These are phyloP conservation scores for Amauroascus niger DNA, from an alignment of 2,329 filamentous ascomycete genomes.

Conservation along the genomic window DNA sequence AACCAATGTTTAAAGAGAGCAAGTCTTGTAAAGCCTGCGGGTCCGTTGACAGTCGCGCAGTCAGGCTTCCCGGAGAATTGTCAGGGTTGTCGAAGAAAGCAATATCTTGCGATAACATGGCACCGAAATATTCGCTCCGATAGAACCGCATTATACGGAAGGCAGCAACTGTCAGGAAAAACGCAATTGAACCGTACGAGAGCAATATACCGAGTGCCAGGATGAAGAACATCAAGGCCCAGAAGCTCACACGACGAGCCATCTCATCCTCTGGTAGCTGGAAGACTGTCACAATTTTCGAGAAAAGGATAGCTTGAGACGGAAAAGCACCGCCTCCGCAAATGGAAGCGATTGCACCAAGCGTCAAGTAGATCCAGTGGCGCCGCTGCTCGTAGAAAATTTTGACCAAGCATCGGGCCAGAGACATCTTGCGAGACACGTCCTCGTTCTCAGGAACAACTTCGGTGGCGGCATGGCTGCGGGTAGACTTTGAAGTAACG, in stretches of 20 bases:
- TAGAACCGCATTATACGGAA: conserved; percentile 16
- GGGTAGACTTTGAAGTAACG: conserved; percentile 10
- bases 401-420: conserved; percentile 29
- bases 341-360: conserved; percentile 28
- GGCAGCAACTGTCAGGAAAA: conserved; percentile 16
- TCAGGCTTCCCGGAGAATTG: conserved; percentile 47
- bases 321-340: conserved; percentile 37
- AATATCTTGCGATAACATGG: conserved; percentile 25
- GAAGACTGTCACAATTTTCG: conserved; percentile 22
- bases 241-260: conserved; percentile 34
- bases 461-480: conserved; percentile 9
- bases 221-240: conserved; percentile 41
- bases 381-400: conserved; percentile 30
- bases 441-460: conserved; percentile 1
- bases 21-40: conserved; percentile 50
- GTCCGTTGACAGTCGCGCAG: conserved; percentile 68
- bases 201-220: conserved; percentile 33
- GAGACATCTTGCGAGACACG: conserved; percentile 18
- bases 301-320: conserved; percentile 38
- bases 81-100: conserved; percentile 22
- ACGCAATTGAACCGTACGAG: conserved; percentile 19
- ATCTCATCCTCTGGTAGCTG: conserved; percentile 17
- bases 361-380: conserved; percentile 33
- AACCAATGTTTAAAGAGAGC: conserved; percentile 69
- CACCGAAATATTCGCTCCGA: conserved; percentile 21